These are phyloP conservation scores for Hondaea fermentalgiana DNA, from an alignment of 108 stramenopile species.

Conservation along the genomic window DNA sequence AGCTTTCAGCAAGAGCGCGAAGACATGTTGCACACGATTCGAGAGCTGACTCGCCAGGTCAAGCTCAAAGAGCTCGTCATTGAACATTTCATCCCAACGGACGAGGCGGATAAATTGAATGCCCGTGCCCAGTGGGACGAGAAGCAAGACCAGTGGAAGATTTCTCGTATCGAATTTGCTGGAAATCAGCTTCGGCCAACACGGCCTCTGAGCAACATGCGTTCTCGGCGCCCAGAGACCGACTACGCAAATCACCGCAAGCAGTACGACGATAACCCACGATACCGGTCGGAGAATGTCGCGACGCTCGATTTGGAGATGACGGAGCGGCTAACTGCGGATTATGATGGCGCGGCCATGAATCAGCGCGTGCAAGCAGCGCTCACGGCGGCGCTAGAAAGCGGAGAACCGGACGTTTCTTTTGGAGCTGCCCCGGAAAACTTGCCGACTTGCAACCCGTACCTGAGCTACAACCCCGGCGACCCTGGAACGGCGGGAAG, in stretches of 20 bases:
- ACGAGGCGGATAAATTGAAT: constrained; percentile 51
- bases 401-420: constrained; percentile 11
- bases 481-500: not conserved
- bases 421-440: not conserved
- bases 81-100: constrained; percentile 61
- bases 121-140: constrained; percentile 70
- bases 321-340: constrained; percentile 56
- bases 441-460: not conserved
- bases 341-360: constrained; percentile 63
- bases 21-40: constrained; percentile 70
- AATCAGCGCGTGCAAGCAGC: constrained; percentile 5
- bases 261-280: constrained; percentile 58
- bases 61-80: constrained; percentile 78
- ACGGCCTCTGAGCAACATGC: constrained; percentile 36
- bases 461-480: constrained; percentile 18
- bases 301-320: constrained; percentile 59
- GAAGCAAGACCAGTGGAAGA: constrained; percentile 54
- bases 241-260: constrained; percentile 62
- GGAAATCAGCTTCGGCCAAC: constrained; percentile 47
- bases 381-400: constrained; percentile 7
- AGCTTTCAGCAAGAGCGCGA: constrained; percentile 70
- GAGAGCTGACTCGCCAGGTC: constrained; percentile 65
- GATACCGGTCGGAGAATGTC: constrained; percentile 61
- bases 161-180: constrained; percentile 41
- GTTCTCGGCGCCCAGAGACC: constrained; percentile 60